phyloP scores from a whole-genome alignment of 768 basidiomycete species.

The Leucogyrophana mollusca region DNA sequence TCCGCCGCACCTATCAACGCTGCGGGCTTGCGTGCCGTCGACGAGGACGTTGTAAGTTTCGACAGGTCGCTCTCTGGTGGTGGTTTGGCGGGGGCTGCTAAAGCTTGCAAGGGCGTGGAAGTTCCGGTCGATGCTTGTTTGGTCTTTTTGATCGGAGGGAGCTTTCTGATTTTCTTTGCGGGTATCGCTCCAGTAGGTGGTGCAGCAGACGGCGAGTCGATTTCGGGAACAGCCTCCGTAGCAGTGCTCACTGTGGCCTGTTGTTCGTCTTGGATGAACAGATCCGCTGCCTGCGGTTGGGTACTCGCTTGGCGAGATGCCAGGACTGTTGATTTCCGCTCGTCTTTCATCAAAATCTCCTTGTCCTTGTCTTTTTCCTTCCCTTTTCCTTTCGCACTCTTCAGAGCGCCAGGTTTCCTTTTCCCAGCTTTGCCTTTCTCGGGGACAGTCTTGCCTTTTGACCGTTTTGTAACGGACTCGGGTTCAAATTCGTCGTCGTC shows the following conservation, averaged over 20 bases:
- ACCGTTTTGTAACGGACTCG: conserved; percentile 19
- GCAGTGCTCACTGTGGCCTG: not conserved
- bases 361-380: conserved; percentile 28
- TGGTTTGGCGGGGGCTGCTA: conserved; percentile 24
- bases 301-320: conserved; percentile 27
- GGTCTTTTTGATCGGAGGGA: conserved; percentile 69
- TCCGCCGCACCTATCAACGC: conserved; percentile 49
- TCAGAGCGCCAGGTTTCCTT: conserved; percentile 11
- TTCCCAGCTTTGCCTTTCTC: conserved; percentile 28
- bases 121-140: conserved; percentile 35
- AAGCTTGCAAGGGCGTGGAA: conserved; percentile 18
- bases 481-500: conserved; percentile 27
- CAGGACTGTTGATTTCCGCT: conserved; percentile 31
- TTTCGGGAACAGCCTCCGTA: not conserved
- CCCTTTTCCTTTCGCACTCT: conserved; percentile 27
- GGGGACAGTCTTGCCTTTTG: conserved; percentile 18
- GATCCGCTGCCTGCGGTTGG: conserved; percentile 27
- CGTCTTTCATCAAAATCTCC: conserved; percentile 39
- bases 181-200: conserved; percentile 26
- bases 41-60: conserved; percentile 24
- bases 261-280: conserved; percentile 31
- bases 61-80: conserved; percentile 17
- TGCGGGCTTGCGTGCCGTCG: conserved; percentile 38
- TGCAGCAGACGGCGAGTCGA: conserved; percentile 15
- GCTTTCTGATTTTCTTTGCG: conserved; percentile 43